These are phyloP conservation scores for Phytophthora boehmeriae DNA, from an alignment of 352 stramenopile genomes.

Conservation along the genomic window DNA sequence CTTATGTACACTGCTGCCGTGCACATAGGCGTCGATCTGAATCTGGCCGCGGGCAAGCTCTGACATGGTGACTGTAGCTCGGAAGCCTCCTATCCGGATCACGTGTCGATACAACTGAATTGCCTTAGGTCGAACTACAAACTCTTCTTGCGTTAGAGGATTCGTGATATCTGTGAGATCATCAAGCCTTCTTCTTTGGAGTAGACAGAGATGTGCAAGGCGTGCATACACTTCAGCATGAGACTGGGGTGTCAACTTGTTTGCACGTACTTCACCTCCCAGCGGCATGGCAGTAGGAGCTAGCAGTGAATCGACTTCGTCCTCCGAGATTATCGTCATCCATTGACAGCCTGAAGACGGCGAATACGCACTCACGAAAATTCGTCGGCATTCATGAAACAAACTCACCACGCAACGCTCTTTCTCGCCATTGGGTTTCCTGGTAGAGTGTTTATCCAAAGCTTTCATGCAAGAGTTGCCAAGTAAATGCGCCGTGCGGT, in stretches of 20 bases:
- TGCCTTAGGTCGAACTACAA: constrained; percentile 53
- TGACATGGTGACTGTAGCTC: constrained; percentile 61
- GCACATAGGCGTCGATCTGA: constrained; percentile 64
- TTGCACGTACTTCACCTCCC: constrained; percentile 15
- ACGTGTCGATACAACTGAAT: constrained; percentile 62
- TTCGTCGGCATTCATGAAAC: constrained; percentile 70
- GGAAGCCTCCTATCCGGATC: constrained; percentile 47
- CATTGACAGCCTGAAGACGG: constrained; percentile 53
- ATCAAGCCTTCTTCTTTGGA: constrained; percentile 32
- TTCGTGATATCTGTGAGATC: constrained; percentile 11
- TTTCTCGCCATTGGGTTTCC: constrained; percentile 22
- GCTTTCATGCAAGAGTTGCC: constrained; percentile 7
- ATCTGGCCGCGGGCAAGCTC: constrained; percentile 65
- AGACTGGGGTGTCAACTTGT: constrained; percentile 51
- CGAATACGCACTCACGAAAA: constrained; percentile 77
- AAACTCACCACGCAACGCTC: constrained; percentile 66
- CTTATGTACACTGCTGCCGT: constrained; percentile 26
- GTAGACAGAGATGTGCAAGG: constrained; percentile 58
- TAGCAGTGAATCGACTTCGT: constrained; percentile 63
- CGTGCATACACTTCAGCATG: constrained; percentile 67
- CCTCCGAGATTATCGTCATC: constrained; percentile 57
- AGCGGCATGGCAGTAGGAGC: constrained; percentile 66
- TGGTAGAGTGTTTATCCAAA: constrained; percentile 2
- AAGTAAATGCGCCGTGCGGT: constrained; percentile 55
- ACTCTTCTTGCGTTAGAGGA: constrained; percentile 26